Conservation (phyloP, 257 asterid species). For the Rauvolfia tetraphylla region DNA sequence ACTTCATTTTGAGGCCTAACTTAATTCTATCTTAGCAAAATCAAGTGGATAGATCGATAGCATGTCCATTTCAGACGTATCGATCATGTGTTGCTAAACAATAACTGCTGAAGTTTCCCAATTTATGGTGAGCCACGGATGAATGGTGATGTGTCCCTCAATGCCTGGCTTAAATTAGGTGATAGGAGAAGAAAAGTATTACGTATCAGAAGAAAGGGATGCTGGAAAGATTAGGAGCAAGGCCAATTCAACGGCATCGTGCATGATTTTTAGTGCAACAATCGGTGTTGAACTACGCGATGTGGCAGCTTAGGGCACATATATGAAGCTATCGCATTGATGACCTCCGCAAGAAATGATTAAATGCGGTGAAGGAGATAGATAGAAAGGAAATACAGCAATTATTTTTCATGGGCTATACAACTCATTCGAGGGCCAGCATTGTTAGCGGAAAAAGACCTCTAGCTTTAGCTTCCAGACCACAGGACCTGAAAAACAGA, state of each 20-base stretch:
- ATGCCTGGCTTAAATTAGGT: slow-evolving; percentile 6
- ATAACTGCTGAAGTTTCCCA: slow-evolving; percentile 1
- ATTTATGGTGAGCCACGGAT: background rate
- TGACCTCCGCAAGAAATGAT: background rate
- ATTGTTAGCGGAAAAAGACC: background rate
- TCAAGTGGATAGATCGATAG: slow-evolving; percentile 3
- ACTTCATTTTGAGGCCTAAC: background rate
- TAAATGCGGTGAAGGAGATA: slow-evolving; percentile 22
- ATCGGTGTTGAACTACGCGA: slow-evolving; percentile 37
- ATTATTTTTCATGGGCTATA: background rate
- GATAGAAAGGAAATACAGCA: background rate
- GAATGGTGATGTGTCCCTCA: slow-evolving; percentile 5
- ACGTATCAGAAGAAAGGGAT: background rate
- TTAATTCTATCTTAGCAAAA: background rate
- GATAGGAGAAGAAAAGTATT: slow-evolving; percentile 1
- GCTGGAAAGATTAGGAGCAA: background rate
- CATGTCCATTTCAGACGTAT: slow-evolving; percentile 8
- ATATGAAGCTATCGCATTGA: slow-evolving; percentile 18
- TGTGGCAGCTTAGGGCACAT: slow-evolving; percentile 59
- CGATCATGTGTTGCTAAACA: background rate
- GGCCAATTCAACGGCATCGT: background rate
- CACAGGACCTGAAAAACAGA: background rate
- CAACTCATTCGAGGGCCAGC: slow-evolving; percentile 4
- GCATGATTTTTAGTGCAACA: slow-evolving; percentile 11
- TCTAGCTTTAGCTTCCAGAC: too few relatives aligned